Evolutionary conservation across 2,329 filamentous ascomycete species (phyloP), one percentile per base, ranked within the genome.

Genomic region (Colletotrichum gigasporum): DNA sequence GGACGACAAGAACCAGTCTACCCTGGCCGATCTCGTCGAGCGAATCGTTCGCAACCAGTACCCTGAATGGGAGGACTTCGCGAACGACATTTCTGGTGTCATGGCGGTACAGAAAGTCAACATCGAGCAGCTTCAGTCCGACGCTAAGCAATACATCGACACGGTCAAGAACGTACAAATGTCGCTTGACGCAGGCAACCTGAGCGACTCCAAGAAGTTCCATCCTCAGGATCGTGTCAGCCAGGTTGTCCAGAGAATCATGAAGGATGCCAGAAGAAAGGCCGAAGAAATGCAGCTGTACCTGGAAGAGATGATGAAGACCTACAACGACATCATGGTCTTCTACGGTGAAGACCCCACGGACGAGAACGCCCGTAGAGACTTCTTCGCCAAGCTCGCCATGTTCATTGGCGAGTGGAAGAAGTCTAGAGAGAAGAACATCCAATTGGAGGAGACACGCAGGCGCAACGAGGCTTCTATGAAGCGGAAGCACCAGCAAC

Each of bases 1-100:
- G 81, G 96, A 99, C 75, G 94, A 97, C 82, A 97, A 97, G 85
- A 99, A 99, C 78, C 92, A 98, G 78, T 95, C 93, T 1, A 97
- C 94, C 0, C 91, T 99, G 74, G 94, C 95, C 60, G 96, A 99
- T 78, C 87, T 98, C 42, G 94, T 99, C 42, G 96, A 99, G 79
- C 91, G 95, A 70, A 97, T 97, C 70, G 95, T 98, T 62, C 91
- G 96, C 68, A 96, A 93, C 74, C 95, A 98, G 75, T 99, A 98
- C 70, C 92, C 95, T 2, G 93, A 97, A 77, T 98, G 94, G 92
- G 94, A 97, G 78, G 85, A 85, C 32, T 98, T 98, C 77, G 83
- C 88, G 16, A 88, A 92, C 9, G 95, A 99, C 73, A 97, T 99
- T 69, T 80, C 80, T 20, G 91, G 91, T 20, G 94, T 98, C 34